A percentile compares a stretch with the other conserved stretches of the same genome.
Conservation (phyloP, 352 stramenopile species). For the Pythium brassicae region DNA sequence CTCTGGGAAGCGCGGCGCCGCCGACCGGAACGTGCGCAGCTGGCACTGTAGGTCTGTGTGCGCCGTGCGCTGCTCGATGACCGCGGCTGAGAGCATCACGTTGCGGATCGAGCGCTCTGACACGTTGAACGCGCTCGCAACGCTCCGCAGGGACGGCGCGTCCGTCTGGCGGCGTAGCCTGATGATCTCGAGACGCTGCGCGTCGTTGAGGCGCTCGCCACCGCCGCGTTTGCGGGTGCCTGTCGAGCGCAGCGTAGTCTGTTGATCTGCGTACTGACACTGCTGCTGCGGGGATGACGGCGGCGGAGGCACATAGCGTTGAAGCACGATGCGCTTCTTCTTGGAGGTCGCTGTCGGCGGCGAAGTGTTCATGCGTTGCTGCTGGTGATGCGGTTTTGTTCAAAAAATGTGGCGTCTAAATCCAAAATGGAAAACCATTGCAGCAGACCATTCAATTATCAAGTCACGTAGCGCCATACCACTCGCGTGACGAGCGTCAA, state of each 20-base stretch:
- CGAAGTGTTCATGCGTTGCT: no score
- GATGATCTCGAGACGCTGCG: conserved; percentile 18
- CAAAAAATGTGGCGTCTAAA: no score
- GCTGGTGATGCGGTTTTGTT: not conserved
- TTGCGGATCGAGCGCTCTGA: conserved; percentile 16
- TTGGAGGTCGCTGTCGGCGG: no score
- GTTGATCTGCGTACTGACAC: no score
- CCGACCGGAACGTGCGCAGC: conserved; percentile 10
- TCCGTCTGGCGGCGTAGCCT: conserved; percentile 8
- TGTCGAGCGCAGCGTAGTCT: no score
- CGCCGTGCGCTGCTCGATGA: conserved; percentile 14
- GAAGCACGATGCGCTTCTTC: conserved; percentile 13
- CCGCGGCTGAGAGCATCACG: conserved; percentile 8
- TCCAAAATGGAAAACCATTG: no score
- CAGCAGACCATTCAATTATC: no score
- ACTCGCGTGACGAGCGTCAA: no score
- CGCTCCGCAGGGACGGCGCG: conserved; percentile 14
- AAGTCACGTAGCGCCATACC: no score
- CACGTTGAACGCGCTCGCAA: conserved; percentile 14
- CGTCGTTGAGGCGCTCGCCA: conserved; percentile 13
- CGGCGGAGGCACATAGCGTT: no score
- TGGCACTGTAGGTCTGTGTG: conserved; percentile 9
- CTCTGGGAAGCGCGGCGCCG: conserved; percentile 11
- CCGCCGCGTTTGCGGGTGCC: conserved; percentile 14
- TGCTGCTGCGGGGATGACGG: no score